These are phyloP conservation scores for Russula sp. DNA, from an alignment of 768 basidiomycete genomes.

Conservation along the genomic window DNA sequence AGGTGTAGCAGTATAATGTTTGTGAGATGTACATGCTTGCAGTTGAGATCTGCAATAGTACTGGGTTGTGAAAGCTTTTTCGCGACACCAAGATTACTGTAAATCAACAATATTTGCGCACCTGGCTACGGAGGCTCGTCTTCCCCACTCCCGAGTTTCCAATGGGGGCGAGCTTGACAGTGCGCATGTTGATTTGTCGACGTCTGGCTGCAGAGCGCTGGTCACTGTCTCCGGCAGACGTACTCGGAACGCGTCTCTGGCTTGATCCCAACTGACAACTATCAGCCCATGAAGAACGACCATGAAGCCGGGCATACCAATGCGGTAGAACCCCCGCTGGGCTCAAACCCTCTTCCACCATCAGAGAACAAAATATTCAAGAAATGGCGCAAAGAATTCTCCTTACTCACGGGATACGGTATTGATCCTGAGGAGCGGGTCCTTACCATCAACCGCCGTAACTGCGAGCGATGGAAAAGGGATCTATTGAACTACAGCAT, in stretches of 20 bases:
- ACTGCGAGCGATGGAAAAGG: conserved; percentile 46
- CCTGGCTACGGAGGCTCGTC: conserved; percentile 68
- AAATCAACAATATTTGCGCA: conserved; percentile 41
- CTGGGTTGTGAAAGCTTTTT: no score
- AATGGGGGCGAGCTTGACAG: conserved; percentile 75
- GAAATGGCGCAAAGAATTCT: conserved; percentile 44
- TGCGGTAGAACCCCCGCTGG: not conserved
- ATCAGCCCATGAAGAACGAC: not conserved
- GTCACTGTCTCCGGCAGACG: not conserved
- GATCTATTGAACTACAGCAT: conserved; percentile 42
- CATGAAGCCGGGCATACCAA: not conserved
- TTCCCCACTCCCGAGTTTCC: conserved; percentile 84
- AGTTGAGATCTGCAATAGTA: no score
- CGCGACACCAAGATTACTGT: no score
- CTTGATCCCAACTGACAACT: not conserved
- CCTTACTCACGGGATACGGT: conserved; percentile 45
- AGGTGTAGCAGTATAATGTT: no score
- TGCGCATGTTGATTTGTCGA: conserved; percentile 40
- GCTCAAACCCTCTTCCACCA: conserved; percentile 1
- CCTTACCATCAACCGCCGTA: conserved; percentile 33
- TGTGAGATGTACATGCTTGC: no score
- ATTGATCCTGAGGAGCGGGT: conserved; percentile 38
- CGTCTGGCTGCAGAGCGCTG: not conserved
- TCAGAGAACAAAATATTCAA: conserved; percentile 33
- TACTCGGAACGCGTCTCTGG: not conserved